Conservation (phyloP, 108 stramenopile genomes). For the Cyclotella atomus region DNA sequence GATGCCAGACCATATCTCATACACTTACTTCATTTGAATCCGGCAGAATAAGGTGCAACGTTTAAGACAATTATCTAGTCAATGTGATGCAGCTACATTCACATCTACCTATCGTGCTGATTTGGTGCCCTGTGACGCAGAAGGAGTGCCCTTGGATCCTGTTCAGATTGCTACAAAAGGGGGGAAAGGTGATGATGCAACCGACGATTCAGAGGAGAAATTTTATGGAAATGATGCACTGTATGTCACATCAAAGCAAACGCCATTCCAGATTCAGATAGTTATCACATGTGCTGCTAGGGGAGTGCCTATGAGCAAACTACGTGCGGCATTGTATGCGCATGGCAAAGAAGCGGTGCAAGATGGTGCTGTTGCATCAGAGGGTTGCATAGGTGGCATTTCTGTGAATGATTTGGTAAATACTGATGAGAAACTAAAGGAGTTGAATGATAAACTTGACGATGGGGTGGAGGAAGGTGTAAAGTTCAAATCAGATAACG, state of each 20-base stretch:
- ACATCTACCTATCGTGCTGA: not conserved
- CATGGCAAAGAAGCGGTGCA: not conserved
- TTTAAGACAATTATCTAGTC: not conserved
- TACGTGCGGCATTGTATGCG: conserved; percentile 18
- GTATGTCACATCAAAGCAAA: not conserved
- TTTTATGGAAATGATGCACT: conserved; percentile 15
- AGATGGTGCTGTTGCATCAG: not conserved
- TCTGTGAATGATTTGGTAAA: conserved; percentile 10
- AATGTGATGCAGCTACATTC: not conserved
- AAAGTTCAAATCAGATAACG: not conserved
- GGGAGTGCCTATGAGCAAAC: conserved; percentile 15
- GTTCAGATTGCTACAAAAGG: not conserved
- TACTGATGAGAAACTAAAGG: conserved; percentile 11
- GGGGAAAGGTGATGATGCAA: not conserved
- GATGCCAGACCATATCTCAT: too few relatives aligned
- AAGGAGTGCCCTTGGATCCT: not conserved
- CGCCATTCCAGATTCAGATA: conserved; percentile 16
- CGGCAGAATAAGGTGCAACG: conserved; percentile 16
- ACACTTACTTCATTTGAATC: too few relatives aligned
- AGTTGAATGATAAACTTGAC: not conserved
- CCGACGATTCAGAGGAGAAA: not conserved
- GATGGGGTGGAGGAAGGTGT: not conserved
- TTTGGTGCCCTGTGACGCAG: conserved; percentile 11
- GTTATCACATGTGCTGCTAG: conserved; percentile 9
- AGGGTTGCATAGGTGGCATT: not conserved